Evolutionary conservation across 768 basidiomycete genomes (phyloP).

Genomic region (Phylloporus arenicola): DNA sequence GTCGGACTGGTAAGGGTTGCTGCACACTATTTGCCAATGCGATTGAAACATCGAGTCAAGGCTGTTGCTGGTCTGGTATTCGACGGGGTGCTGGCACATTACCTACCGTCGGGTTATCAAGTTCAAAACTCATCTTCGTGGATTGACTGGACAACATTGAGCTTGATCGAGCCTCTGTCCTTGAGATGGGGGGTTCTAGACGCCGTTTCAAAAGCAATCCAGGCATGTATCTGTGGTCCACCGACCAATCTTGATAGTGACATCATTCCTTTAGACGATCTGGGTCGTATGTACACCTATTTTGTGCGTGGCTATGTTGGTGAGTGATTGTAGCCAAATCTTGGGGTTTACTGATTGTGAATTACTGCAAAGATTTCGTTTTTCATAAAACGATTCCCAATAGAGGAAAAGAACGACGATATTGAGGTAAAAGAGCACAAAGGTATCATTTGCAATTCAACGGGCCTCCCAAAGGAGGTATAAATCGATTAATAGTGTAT

Average conservation of each 20-base stretch:
- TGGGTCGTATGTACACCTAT: conserved; percentile 73
- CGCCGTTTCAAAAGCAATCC: conserved; percentile 57
- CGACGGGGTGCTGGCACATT: conserved; percentile 44
- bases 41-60: conserved; percentile 35
- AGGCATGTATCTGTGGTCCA: conserved; percentile 36
- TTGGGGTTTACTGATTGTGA: conserved; percentile 7
- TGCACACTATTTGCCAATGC: neutral
- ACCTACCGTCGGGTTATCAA: conserved; percentile 45
- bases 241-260: conserved; percentile 1
- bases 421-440: conserved; percentile 10
- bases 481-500: conserved; percentile 8
- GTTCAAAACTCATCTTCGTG: conserved; percentile 40
- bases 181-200: conserved; percentile 44
- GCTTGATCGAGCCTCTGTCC: conserved; percentile 40
- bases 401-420: conserved; percentile 16
- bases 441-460: conserved; percentile 3
- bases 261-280: conserved; percentile 44
- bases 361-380: conserved; percentile 21
- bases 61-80: conserved; percentile 74
- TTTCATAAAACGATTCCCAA: conserved; percentile 25
- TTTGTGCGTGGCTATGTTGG: conserved; percentile 59
- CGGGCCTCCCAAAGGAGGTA: conserved; percentile 9
- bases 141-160: conserved; percentile 50
- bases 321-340: conserved; percentile 29
- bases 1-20: conserved; percentile 60